These are phyloP conservation scores for Tolypocladium amazonense DNA, from an alignment of 2,329 filamentous ascomycete species.

Conservation along the genomic window DNA sequence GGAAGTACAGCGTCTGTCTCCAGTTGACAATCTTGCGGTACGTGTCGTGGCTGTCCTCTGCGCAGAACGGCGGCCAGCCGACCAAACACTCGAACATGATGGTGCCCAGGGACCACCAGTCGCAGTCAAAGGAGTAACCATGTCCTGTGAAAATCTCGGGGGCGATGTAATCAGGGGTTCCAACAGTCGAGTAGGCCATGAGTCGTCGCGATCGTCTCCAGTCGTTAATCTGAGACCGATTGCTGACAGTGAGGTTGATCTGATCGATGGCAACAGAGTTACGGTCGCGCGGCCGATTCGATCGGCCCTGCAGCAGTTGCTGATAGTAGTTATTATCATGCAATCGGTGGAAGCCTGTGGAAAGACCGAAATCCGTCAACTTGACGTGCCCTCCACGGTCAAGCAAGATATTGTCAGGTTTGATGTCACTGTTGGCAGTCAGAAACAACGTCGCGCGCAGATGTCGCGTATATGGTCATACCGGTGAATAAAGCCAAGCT, in stretches of 20 bases:
- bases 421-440: slow-evolving; percentile 66
- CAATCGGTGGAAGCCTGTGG: slow-evolving; percentile 94
- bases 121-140: slow-evolving; percentile 92
- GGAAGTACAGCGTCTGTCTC: slow-evolving; percentile 92
- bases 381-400: slow-evolving; percentile 96
- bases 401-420: slow-evolving; percentile 95
- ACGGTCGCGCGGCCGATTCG: slow-evolving; percentile 65
- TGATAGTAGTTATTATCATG: slow-evolving; percentile 99
- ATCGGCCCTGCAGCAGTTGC: slow-evolving; percentile 76
- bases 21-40: slow-evolving; percentile 99
- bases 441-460: neutral
- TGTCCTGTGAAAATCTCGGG: slow-evolving; percentile 96
- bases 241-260: slow-evolving; percentile 96
- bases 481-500: slow-evolving; percentile 97
- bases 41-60: slow-evolving; percentile 93
- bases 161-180: slow-evolving; percentile 96
- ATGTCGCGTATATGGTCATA: slow-evolving; percentile 26
- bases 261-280: slow-evolving; percentile 95
- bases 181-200: slow-evolving; percentile 97
- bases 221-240: slow-evolving; percentile 95
- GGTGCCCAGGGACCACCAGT: slow-evolving; percentile 98
- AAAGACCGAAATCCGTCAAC: slow-evolving; percentile 94
- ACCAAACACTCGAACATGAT: slow-evolving; percentile 99
- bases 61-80: slow-evolving; percentile 97
- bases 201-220: slow-evolving; percentile 93